Conservation (phyloP, 768 basidiomycete genomes). For the Botryobasidium botryosum region DNA sequence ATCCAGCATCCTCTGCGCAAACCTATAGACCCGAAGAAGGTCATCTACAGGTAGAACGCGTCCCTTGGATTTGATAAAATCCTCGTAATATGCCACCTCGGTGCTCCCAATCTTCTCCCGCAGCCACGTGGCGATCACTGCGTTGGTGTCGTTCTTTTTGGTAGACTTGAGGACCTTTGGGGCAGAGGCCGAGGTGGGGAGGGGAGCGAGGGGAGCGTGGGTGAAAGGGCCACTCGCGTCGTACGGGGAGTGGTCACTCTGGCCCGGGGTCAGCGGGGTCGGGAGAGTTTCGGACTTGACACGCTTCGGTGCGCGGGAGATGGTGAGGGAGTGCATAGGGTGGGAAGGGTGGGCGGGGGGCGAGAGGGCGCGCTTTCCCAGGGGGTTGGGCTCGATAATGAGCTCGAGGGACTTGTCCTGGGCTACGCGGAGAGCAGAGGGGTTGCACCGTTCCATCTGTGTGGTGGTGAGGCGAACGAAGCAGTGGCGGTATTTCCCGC, state of each 20-base stretch:
- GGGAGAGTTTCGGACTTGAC: too few relatives aligned
- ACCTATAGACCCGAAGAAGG: conserved; percentile 30
- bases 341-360: too few relatives aligned
- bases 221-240: too few relatives aligned
- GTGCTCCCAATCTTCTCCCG: conserved; percentile 9
- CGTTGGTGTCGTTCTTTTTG: not conserved
- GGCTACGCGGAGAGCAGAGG: conserved; percentile 8
- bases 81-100: conserved; percentile 25
- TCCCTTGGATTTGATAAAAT: conserved; percentile 30
- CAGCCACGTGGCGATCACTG: conserved; percentile 11
- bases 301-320: too few relatives aligned
- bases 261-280: too few relatives aligned
- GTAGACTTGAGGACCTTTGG: not conserved
- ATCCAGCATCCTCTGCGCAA: conserved; percentile 35
- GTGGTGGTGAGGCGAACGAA: conserved; percentile 5
- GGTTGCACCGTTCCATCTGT: conserved; percentile 5
- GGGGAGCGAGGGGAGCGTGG: not conserved
- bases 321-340: too few relatives aligned
- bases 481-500: conserved; percentile 4
- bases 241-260: too few relatives aligned
- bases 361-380: too few relatives aligned
- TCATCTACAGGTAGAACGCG: conserved; percentile 12
- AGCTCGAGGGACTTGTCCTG: conserved; percentile 11
- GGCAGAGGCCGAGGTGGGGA: conserved; percentile 7
- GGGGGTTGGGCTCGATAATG: conserved; percentile 11